A percentile compares a stretch with the other conserved stretches of the same genome.
Evolutionary conservation across 768 basidiomycete genomes (phyloP).

Genomic region (Galerina marginata): DNA sequence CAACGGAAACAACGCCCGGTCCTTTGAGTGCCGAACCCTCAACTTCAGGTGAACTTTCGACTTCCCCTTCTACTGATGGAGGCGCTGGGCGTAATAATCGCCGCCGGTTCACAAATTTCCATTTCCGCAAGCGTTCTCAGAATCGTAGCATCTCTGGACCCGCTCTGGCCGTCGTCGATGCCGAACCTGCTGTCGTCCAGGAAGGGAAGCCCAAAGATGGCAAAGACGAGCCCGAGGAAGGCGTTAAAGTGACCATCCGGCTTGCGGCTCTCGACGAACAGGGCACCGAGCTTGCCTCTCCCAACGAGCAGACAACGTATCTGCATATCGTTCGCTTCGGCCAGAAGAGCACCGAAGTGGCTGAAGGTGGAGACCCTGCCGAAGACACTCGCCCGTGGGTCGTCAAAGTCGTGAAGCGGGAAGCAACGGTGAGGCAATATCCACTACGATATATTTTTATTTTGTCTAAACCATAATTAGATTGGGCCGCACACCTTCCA

Average conservation of each 20-base stretch:
- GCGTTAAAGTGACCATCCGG: slow-evolving; percentile 79
- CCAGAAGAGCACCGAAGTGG: slow-evolving; percentile 34
- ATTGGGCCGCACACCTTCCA: slow-evolving; percentile 96
- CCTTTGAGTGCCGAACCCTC: slow-evolving; percentile 15
- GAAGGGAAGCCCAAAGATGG: slow-evolving; percentile 44
- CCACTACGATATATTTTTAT: slow-evolving; percentile 1
- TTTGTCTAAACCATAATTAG: slow-evolving; percentile 36
- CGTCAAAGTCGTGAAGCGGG: slow-evolving; percentile 90
- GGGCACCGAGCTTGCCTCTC: slow-evolving; percentile 65
- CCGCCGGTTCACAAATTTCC: slow-evolving; percentile 70
- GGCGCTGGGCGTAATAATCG: slow-evolving; percentile 22
- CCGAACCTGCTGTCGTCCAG: slow-evolving; percentile 47
- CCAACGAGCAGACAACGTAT: slow-evolving; percentile 90
- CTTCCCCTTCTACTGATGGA: slow-evolving; percentile 7
- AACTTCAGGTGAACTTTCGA: slow-evolving; percentile 14
- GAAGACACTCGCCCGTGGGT: slow-evolving; percentile 84
- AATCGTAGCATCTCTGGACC: slow-evolving; percentile 70
- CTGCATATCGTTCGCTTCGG: slow-evolving; percentile 83
- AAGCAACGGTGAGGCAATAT: slow-evolving; percentile 67
- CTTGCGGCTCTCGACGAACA: slow-evolving; percentile 83
- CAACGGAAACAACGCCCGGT: slow-evolving; percentile 18
- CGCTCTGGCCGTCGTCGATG: slow-evolving; percentile 80
- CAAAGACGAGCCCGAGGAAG: slow-evolving; percentile 60
- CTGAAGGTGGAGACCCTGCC: slow-evolving; percentile 32
- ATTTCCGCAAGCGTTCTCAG: slow-evolving; percentile 64